These are phyloP conservation scores for Phytophthora pisi DNA, from an alignment of 352 stramenopile species.

Conservation along the genomic window DNA sequence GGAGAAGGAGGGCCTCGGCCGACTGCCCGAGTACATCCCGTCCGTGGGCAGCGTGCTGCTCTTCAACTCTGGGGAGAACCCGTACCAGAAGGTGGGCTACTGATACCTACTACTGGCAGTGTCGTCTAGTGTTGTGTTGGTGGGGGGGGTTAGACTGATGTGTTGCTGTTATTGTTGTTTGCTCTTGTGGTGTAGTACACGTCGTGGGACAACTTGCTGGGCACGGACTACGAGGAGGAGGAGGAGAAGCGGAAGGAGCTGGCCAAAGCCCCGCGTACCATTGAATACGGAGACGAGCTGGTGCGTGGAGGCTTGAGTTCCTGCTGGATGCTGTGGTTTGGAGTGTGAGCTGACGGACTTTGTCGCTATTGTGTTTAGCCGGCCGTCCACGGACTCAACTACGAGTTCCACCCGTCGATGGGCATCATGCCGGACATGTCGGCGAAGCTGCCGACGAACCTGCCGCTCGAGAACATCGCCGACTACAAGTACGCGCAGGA, in stretches of 20 bases:
- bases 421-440: conserved; percentile 73
- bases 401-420: conserved; percentile 79
- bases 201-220: conserved; percentile 87
- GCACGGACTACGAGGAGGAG: conserved; percentile 87
- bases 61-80: conserved; percentile 90
- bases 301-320: conserved; percentile 30
- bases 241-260: conserved; percentile 87
- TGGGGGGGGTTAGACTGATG: conserved; percentile 2
- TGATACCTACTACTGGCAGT: not conserved
- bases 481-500: conserved; percentile 82
- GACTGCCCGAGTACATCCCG: conserved; percentile 81
- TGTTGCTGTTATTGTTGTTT: not conserved
- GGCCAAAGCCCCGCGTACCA: conserved; percentile 75
- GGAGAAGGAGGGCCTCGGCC: conserved; percentile 81
- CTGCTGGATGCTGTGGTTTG: not conserved
- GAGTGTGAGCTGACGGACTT: not conserved
- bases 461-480: conserved; percentile 81
- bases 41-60: conserved; percentile 84
- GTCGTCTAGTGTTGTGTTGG: not conserved
- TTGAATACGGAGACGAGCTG: conserved; percentile 84
- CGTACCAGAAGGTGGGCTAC: conserved; percentile 78
- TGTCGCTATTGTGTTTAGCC: conserved; percentile 38
- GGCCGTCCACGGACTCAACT: conserved; percentile 72
- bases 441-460: conserved; percentile 75
- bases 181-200: conserved; percentile 60